Conservation (phyloP, 1,139 yeast species). For the Taphrina populina region DNA sequence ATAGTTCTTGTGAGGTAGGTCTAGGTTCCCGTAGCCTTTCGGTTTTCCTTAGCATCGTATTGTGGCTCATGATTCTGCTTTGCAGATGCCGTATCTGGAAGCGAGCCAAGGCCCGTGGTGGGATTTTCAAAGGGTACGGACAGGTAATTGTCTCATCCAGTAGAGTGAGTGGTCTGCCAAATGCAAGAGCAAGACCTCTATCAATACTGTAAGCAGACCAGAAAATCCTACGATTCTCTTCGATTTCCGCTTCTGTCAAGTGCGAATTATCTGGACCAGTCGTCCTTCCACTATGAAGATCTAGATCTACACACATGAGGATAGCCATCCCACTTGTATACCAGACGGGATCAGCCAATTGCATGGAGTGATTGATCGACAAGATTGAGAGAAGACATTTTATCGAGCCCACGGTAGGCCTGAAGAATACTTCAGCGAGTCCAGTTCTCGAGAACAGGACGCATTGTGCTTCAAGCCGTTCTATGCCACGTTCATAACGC, state of each 20-base stretch:
- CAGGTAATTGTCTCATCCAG: constrained; percentile 9
- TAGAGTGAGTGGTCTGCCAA: constrained; percentile 12
- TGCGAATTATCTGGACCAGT: neutral
- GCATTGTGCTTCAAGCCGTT: neutral
- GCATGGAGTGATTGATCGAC: constrained; percentile 13
- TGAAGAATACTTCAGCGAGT: constrained; percentile 6
- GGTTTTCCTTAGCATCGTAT: neutral
- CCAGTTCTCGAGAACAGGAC: constrained; percentile 14
- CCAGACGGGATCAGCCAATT: constrained; percentile 22
- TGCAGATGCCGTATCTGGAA: constrained; percentile 24
- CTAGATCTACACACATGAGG: constrained; percentile 16
- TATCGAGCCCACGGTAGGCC: constrained; percentile 6
- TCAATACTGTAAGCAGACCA: constrained; percentile 24
- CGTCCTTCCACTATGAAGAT: constrained; percentile 2
- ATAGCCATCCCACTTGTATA: constrained; percentile 19
- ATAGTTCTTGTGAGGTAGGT: constrained; percentile 3
- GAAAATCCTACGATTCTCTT: constrained; percentile 15
- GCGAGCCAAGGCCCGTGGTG: constrained; percentile 10
- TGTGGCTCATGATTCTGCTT: constrained; percentile 6
- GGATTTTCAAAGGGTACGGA: constrained; percentile 7
- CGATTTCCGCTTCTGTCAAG: neutral
- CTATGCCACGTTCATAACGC: constrained; percentile 2
- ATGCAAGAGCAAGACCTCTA: constrained; percentile 16
- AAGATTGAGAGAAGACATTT: constrained; percentile 8
- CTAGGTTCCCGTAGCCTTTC: neutral